Evolutionary conservation across 768 basidiomycete species (phyloP).

Genomic region (Leccinum aurantiacum): DNA sequence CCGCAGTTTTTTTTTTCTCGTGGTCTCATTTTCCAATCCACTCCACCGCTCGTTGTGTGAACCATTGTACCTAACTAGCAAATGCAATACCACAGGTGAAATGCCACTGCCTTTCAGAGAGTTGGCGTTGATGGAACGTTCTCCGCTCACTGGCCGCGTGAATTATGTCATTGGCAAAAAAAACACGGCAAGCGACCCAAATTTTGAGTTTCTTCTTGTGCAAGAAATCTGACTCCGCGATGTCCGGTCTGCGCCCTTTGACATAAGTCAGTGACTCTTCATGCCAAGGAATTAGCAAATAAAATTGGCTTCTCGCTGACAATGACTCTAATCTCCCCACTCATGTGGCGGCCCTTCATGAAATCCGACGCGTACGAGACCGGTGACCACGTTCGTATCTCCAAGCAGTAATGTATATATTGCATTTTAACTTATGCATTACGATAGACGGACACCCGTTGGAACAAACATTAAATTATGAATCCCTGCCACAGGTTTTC

Average conservation of each 20-base stretch:
- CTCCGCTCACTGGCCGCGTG: neutral
- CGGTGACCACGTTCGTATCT: constrained; percentile 6
- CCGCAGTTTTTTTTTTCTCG: neutral
- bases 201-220: constrained; percentile 1
- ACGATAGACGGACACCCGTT: constrained; percentile 8
- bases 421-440: constrained; percentile 16
- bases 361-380: constrained; percentile 10
- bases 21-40: neutral
- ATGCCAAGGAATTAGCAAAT: constrained; percentile 2
- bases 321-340: constrained; percentile 2
- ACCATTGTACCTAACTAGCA: constrained; percentile 18
- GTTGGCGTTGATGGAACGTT: neutral
- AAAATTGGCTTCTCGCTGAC: constrained; percentile 3
- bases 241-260: neutral
- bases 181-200: neutral
- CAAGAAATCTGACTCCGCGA: neutral
- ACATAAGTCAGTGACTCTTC: neutral
- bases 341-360: constrained; percentile 20
- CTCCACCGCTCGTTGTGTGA: constrained; percentile 5
- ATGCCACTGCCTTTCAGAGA: neutral
- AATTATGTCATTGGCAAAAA: neutral
- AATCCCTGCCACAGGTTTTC: neutral
- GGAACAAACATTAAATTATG: constrained; percentile 21
- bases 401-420: constrained; percentile 17
- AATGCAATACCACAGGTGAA: constrained; percentile 2